Conservation (phyloP, 164 flowering plant genomes). For the Macadamia integrifolia region DNA sequence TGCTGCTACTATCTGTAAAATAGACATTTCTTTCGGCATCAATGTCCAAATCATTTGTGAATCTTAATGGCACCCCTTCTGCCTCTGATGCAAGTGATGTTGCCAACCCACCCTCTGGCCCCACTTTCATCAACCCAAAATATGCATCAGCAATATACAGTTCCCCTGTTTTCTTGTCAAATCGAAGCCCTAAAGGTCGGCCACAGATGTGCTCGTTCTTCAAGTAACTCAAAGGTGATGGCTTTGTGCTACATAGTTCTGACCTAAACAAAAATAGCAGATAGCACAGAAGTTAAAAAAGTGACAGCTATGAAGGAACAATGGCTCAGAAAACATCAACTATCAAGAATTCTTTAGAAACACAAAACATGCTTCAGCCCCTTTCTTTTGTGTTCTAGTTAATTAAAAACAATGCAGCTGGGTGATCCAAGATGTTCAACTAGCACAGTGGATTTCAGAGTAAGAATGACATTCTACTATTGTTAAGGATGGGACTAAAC, state of each 20-base stretch:
- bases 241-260: slow-evolving; percentile 62
- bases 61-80: slow-evolving; percentile 74
- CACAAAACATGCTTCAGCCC: no score
- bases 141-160: slow-evolving; percentile 97
- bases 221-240: slow-evolving; percentile 53
- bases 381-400: no score
- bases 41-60: slow-evolving; percentile 85
- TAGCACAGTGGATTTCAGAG: no score
- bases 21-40: slow-evolving; percentile 87
- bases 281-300: not conserved
- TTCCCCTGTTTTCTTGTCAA: slow-evolving; percentile 83
- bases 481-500: no score
- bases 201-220: slow-evolving; percentile 94
- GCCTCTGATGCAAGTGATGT: slow-evolving; percentile 61
- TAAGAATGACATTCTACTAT: no score
- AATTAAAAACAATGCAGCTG: no score
- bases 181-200: slow-evolving; percentile 87
- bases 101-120: slow-evolving; percentile 93
- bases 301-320: not conserved
- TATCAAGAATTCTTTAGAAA: not conserved
- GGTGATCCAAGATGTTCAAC: no score
- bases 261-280: slow-evolving; percentile 32
- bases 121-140: slow-evolving; percentile 85
- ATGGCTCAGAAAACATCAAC: not conserved
- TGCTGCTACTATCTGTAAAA: slow-evolving; percentile 87